Evolutionary conservation across 2,329 filamentous ascomycete genomes (phyloP), one percentile per base, ranked within the genome.

Genomic region (Remersonia thermophila): DNA sequence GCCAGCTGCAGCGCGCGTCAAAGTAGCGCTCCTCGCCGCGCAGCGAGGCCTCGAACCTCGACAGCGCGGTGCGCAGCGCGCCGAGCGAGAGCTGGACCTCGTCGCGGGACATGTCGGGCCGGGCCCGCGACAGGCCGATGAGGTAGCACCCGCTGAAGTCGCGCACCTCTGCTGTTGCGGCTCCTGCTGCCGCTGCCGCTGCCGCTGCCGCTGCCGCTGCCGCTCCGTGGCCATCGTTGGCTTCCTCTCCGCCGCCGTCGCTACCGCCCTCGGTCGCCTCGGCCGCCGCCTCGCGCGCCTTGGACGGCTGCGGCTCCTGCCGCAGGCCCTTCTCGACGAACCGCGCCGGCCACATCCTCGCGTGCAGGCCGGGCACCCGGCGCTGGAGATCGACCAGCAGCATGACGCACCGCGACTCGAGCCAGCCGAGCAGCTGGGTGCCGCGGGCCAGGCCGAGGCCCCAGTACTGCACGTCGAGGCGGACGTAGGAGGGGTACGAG

Each of bases 381-480:
- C 65, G 65, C 40, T 70, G 59, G 13, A 81, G 55, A 41, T 79
- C 75, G 41, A 73, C 67, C 14, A 80, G 61, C 25, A 81, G 56
- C 39, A 62, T 57, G 2, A 73, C 61, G 37, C 68, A 74, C 37
- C 70, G 64, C 7, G 72, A 77, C 47, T 80, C 76, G 2, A 81
- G 53, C 76, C 76, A 80, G 9, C 72, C 71, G 0, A 80, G 57
- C 32, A 78, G 65, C 10, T 61, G 58, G 14, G 66, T 68, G 1
- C 73, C 71, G 36, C 67, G 71, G 1, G 63, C 56, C 1, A 65
- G 55, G 2, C 72, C 73, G 6, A 66, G 55, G 1, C 74, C 75
- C 77, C 77, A 82, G 53, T 77, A 81, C 32, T 77, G 72, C 1
- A 73, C 62, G 38, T 77, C 69, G 35, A 82, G 65, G 47, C 69